Evolutionary conservation across 176 grass and related monocot genomes (phyloP), one percentile per base, ranked within the genome.

Genomic region (Rhynchospora pubera): DNA sequence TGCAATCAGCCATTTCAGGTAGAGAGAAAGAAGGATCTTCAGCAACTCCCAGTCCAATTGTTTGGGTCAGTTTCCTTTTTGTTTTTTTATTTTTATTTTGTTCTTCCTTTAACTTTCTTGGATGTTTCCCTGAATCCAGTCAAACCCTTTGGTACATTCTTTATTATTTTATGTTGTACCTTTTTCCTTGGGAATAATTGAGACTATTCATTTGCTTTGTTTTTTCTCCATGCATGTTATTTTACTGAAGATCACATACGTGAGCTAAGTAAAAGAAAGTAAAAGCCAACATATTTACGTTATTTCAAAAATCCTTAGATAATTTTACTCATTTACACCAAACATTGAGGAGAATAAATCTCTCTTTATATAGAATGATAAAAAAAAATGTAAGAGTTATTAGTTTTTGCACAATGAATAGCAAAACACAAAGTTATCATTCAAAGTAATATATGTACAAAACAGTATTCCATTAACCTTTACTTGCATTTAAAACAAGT

Each of bases 61-160:
- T 99, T 83, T 96, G 81, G 97, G 97, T 99, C 64, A 89, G 88
- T 93, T 62, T 78, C 74, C 45, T 2, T 15, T 60, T 65, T 78
- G 28, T 23, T 82, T 32, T 82, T n/a, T n/a, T n/a, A n/a, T n/a
- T 32, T 82, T 79, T 39, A 5, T 62, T 12, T 39, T 48, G 81
- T 34, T 88, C 21, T 42, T 63, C 22, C 47, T 55, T 30, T 15
- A 23, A 56, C 23, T 52, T 53, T 76, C 0, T 55, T 14, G 22
- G 48, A 9, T 14, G 47, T 89, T 7, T 80, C 84, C 26, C 22
- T 81, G 16, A 77, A 75, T 52, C 46, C 6, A 46, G 21, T 75
- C 22, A 13, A 74, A 53, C 30, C 47, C 22, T 28, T 50, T 74
- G 69, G 45, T 15, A 74, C 13, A 0, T 4, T 72, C 0, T 48